Evolutionary conservation across 345 rosid genomes (phyloP).

Genomic region (Salix dunnii): DNA sequence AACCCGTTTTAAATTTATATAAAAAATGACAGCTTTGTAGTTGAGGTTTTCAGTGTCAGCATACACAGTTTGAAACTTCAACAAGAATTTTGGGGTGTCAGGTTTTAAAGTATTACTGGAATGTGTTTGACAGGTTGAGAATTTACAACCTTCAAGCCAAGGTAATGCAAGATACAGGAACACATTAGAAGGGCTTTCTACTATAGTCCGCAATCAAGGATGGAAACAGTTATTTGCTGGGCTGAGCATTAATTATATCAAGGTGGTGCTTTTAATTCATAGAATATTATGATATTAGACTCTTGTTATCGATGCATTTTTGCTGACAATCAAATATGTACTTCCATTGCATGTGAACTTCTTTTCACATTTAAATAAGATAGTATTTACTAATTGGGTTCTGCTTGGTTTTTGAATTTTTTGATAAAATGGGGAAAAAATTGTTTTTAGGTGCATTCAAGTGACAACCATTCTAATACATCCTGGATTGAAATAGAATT

Average conservation of each 20-base stretch:
- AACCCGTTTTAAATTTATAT: not conserved
- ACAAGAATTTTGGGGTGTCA: not conserved
- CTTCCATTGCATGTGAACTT: too few species aligned
- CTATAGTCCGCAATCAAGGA: constrained; percentile 71
- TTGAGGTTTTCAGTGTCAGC: not conserved
- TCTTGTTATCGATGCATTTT: not conserved
- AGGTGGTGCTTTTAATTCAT: constrained; percentile 40
- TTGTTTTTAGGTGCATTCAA: too few species aligned
- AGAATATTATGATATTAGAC: not conserved
- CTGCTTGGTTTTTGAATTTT: too few species aligned
- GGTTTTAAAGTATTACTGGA: not conserved
- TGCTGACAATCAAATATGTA: too few species aligned
- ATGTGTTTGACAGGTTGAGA: constrained; percentile 60
- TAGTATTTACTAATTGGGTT: too few species aligned
- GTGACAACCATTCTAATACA: too few species aligned
- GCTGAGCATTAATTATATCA: constrained; percentile 85
- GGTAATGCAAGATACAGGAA: constrained; percentile 56
- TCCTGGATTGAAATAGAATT: too few species aligned
- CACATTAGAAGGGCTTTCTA: constrained; percentile 66
- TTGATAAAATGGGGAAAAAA: too few species aligned
- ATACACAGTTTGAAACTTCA: not conserved
- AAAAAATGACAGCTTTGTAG: not conserved
- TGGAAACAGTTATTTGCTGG: constrained; percentile 97
- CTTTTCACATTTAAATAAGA: too few species aligned
- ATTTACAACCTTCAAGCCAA: constrained; percentile 47